A percentile compares a stretch with the other conserved stretches of the same genome.
These are phyloP conservation scores for Chalciporus pseudorubinellus DNA, from an alignment of 768 basidiomycete genomes.

Conservation along the genomic window DNA sequence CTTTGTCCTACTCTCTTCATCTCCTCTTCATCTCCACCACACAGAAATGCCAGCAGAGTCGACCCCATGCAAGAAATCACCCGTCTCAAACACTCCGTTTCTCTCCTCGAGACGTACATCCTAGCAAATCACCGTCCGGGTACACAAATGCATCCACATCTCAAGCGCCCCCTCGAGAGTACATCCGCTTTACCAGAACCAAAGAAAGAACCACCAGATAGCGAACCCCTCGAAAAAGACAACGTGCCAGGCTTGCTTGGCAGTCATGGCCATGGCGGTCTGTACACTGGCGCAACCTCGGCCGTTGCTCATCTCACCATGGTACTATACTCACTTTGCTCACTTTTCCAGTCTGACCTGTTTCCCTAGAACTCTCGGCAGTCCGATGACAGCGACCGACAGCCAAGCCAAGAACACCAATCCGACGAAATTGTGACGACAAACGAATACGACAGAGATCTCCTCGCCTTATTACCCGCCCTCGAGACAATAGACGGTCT, in stretches of 20 bases:
- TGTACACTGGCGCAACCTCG: constrained; percentile 80
- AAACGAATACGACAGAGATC: constrained; percentile 68
- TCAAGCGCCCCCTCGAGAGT: constrained; percentile 27
- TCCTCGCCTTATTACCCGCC: constrained; percentile 63
- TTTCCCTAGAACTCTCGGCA: constrained; percentile 41
- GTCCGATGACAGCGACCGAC: constrained; percentile 53
- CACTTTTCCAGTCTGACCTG: constrained; percentile 15
- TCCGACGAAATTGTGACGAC: constrained; percentile 41
- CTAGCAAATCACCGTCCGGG: constrained; percentile 31
- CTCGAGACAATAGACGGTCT: constrained; percentile 70
- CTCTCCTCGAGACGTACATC: constrained; percentile 37
- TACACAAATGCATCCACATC: constrained; percentile 19
- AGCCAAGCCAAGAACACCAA: constrained; percentile 47
- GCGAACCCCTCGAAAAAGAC: constrained; percentile 45
- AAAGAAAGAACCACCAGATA: constrained; percentile 54
- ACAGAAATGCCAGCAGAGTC: constrained; percentile 33
- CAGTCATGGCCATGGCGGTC: constrained; percentile 60
- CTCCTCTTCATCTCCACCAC: constrained; percentile 35
- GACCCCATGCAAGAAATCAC: constrained; percentile 41
- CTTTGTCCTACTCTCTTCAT: constrained; percentile 17
- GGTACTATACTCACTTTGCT: constrained; percentile 35
- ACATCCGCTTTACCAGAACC: constrained; percentile 35
- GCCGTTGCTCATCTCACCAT: constrained; percentile 65
- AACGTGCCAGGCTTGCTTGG: constrained; percentile 65
- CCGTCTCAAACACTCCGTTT: constrained; percentile 40